Percentiles rank a stretch among this genome's conserved stretches.
Evolutionary conservation across 2,329 filamentous ascomycete genomes (phyloP).

Genomic region (Monosporascus ibericus): DNA sequence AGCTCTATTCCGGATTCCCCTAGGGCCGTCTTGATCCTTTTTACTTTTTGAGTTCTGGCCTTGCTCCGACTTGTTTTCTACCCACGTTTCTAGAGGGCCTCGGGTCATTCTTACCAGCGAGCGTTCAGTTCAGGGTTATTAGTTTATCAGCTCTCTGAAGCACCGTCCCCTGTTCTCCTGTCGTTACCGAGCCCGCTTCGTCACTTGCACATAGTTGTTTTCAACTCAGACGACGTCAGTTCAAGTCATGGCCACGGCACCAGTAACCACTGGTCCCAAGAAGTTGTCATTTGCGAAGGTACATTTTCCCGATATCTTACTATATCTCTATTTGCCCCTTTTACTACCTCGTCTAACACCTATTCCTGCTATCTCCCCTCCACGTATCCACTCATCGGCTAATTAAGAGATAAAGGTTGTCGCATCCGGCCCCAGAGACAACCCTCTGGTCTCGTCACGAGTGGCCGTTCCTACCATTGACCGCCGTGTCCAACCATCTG

Average conservation of each 20-base stretch:
- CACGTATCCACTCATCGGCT: slow-evolving; percentile 3
- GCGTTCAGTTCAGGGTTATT: not conserved
- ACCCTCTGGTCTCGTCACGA: slow-evolving; percentile 16
- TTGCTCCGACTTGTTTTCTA: slow-evolving; percentile 5
- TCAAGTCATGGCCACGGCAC: slow-evolving; percentile 22
- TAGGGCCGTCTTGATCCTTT: slow-evolving; percentile 48
- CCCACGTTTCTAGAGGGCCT: not conserved
- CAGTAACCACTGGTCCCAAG: slow-evolving; percentile 21
- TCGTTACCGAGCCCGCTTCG: not conserved
- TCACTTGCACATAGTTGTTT: not conserved
- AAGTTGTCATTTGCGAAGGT: slow-evolving; percentile 30
- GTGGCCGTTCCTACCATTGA: slow-evolving; percentile 26
- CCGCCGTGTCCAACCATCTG: slow-evolving; percentile 18
- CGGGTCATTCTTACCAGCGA: not conserved
- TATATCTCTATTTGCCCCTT: not conserved
- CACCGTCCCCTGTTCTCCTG: not conserved
- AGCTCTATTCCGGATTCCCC: slow-evolving; percentile 42
- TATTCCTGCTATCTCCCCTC: not conserved
- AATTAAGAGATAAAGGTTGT: slow-evolving; percentile 18
- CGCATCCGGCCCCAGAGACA: slow-evolving; percentile 26
- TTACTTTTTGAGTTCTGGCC: slow-evolving; percentile 45
- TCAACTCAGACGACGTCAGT: not conserved
- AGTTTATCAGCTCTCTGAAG: not conserved
- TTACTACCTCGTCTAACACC: not conserved
- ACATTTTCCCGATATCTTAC: slow-evolving; percentile 1